Evolutionary conservation across 805 yeast species (phyloP).

Genomic region (Teunomyces gatunensis): DNA sequence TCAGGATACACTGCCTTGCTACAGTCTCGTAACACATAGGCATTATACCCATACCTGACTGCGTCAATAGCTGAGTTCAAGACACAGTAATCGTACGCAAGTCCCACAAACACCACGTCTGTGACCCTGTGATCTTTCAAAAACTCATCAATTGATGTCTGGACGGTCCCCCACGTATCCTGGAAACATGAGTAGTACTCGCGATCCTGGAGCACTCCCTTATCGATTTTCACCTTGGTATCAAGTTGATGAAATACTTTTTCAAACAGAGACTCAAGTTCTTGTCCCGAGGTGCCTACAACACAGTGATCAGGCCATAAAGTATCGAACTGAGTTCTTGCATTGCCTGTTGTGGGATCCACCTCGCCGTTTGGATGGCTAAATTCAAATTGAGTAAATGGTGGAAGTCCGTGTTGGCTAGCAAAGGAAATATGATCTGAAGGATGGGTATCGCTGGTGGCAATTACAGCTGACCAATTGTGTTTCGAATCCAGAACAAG

Average conservation of each 20-base stretch:
- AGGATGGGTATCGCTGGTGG: constrained; percentile 92
- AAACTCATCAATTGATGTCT: constrained; percentile 59
- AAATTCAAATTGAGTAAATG: constrained; percentile 51
- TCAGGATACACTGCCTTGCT: constrained; percentile 56
- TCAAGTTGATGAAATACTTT: constrained; percentile 31
- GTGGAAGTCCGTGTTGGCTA: constrained; percentile 50
- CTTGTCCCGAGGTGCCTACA: constrained; percentile 65
- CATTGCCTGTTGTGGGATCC: constrained; percentile 22
- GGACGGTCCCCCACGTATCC: constrained; percentile 72
- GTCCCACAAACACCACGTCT: constrained; percentile 71
- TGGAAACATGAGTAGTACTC: constrained; percentile 87
- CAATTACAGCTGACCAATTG: constrained; percentile 63
- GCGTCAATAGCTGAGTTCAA: constrained; percentile 73
- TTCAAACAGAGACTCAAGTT: constrained; percentile 52
- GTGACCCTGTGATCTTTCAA: constrained; percentile 48
- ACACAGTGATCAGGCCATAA: constrained; percentile 95
- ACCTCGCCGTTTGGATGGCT: constrained; percentile 45
- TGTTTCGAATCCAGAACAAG: constrained; percentile 35
- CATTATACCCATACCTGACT: constrained; percentile 55
- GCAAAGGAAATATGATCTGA: constrained; percentile 79
- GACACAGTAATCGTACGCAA: constrained; percentile 89
- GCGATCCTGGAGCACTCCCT: constrained; percentile 69
- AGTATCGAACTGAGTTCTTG: constrained; percentile 36
- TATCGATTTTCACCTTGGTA: constrained; percentile 48
- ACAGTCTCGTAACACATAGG: constrained; percentile 58